These are phyloP conservation scores for Sporothrix humicola DNA, from an alignment of 2,329 filamentous ascomycete species.

Conservation along the genomic window DNA sequence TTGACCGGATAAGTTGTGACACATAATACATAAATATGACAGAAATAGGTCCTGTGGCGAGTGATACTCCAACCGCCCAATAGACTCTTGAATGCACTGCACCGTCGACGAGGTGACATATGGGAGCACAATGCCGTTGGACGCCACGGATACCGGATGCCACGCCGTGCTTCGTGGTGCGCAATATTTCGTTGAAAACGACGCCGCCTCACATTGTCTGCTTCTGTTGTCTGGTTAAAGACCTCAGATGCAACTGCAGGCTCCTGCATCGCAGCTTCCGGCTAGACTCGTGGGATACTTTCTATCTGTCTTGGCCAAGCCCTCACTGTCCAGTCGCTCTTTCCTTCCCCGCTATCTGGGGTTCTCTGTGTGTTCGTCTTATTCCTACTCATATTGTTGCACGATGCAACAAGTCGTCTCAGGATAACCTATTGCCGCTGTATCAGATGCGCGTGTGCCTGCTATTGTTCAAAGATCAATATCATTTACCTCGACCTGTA, in stretches of 20 bases:
- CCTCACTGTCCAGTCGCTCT: not conserved
- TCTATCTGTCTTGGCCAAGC: not conserved
- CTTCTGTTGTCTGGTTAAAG: constrained; percentile 1
- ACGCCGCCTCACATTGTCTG: not conserved
- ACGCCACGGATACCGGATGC: not conserved
- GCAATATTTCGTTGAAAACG: not conserved
- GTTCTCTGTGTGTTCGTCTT: not conserved
- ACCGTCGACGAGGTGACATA: not conserved
- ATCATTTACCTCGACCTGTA: too few relatives aligned
- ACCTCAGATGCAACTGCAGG: not conserved
- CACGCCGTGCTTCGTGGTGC: not conserved
- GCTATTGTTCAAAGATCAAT: not conserved
- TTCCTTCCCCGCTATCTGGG: constrained; percentile 5
- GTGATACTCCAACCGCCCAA: not conserved
- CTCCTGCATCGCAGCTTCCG: not conserved
- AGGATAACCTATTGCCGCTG: not conserved
- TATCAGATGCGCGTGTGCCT: not conserved
- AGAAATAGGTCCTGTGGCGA: not conserved
- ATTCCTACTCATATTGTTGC: not conserved
- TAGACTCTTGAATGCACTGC: not conserved
- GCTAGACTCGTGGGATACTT: not conserved
- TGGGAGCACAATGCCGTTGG: not conserved
- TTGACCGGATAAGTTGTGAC: not conserved
- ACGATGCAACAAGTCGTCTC: not conserved
- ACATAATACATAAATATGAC: not conserved